Base-by-base conservation (phyloP, 352 stramenopile genomes). In the Phytophthora pistaciae region DNA sequence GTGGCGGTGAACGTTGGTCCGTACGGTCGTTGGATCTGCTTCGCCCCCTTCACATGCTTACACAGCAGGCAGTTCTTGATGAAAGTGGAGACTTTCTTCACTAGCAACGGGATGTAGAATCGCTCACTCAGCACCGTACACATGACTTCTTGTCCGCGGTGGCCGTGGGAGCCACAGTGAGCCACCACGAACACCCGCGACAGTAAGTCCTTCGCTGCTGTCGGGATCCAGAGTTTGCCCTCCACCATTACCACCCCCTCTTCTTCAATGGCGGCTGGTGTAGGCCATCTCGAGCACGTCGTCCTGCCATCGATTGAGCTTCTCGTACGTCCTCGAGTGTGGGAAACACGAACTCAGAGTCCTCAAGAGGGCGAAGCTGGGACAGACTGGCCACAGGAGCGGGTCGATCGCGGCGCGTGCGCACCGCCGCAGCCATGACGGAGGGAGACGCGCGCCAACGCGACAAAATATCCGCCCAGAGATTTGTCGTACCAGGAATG, bases 71-170 rank as follows among this genome's bases (percentile, higher is more conserved):
- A 52, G 44, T 27, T 27, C 44, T 27, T 52, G 44, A 52, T 52
- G 44, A 52, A 52, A 7, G 44, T 27, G 18, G 44, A 25, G 18
- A 14, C n/a, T 25, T 52, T 52, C 18, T 25, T 52, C 18, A 18
- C 18, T 52, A 52, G 18, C 44, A 52, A 5, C 1, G 31, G 16
- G 29, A 70, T 49, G 9, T 56, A 59, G 10, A 70, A 65, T 3
- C 48, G 33, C 5, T 60, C 18, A 27, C 53, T 48, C n/a, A 72
- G 40, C 5, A 10, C 16, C 44, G n/a, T 25, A 18, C 44, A 25
- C 44, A 52, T 52, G 44, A 46, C 20, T 27, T 72, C 58, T 18
- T 68, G 58, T 1, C 65, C 57, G 10, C 65, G 65, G 31, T 62
- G 65, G 6, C 58, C 53, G 16, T 64, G 59, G 5, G 58, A 54